A percentile compares a stretch with the other conserved stretches of the same genome.
Conservation (phyloP, 2,329 filamentous ascomycete genomes). For the Herpomyces periplanetae region DNA sequence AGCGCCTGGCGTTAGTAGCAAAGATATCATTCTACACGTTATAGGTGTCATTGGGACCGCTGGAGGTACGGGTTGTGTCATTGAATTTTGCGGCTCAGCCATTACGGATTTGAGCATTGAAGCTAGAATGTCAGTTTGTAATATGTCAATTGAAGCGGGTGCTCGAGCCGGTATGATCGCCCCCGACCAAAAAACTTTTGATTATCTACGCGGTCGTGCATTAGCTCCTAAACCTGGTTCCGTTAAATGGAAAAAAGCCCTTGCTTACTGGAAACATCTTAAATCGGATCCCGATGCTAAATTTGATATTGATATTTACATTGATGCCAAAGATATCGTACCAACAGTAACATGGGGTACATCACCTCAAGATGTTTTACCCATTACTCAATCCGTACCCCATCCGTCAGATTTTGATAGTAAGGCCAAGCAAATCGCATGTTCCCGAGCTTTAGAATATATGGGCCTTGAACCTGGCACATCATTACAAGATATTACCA, state of each 20-base stretch:
- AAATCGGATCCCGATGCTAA: conserved; percentile 55
- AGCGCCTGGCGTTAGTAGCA: conserved; percentile 62
- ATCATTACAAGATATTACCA: conserved; percentile 50
- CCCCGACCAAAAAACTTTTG: conserved; percentile 67
- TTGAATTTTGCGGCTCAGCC: conserved; percentile 85
- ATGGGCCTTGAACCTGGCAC: conserved; percentile 71
- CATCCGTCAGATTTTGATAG: conserved; percentile 52
- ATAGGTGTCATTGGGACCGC: conserved; percentile 85
- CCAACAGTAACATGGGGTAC: conserved; percentile 92
- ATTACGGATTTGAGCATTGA: conserved; percentile 74
- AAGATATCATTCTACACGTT: conserved; percentile 67
- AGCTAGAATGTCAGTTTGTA: conserved; percentile 94
- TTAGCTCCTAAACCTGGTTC: conserved; percentile 51
- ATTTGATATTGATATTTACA: conserved; percentile 57
- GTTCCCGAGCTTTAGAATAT: conserved; percentile 53
- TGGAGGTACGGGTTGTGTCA: conserved; percentile 67
- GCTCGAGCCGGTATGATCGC: conserved; percentile 88
- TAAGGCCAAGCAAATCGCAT: conserved; percentile 37
- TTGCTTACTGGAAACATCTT: conserved; percentile 52
- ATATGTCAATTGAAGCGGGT: conserved; percentile 93
- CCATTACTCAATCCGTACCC: conserved; percentile 64
- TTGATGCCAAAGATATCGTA: conserved; percentile 65
- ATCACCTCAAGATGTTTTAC: conserved; percentile 75
- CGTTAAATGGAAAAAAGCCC: conserved; percentile 55
- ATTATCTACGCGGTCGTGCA: conserved; percentile 68